A percentile compares a stretch with the other conserved stretches of the same genome.
phyloP scores from a whole-genome alignment of 805 yeast species.

The Scheffersomyces coipomensis region DNA sequence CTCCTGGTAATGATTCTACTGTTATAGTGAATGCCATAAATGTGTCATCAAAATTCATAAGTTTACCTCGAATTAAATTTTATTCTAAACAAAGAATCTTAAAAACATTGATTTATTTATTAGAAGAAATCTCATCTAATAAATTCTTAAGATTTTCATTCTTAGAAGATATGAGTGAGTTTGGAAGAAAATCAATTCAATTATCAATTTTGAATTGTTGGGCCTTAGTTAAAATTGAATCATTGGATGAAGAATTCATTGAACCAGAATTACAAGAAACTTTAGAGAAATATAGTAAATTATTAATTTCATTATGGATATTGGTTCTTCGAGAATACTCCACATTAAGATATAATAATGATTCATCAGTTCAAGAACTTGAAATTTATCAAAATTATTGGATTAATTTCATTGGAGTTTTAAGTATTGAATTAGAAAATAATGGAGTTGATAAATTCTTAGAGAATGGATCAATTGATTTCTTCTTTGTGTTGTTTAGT shows the following conservation, averaged over 20 bases:
- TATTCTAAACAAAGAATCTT: slow-evolving; percentile 51
- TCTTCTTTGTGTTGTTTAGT: slow-evolving; percentile 78
- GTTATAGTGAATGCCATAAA: slow-evolving; percentile 76
- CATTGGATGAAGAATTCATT: slow-evolving; percentile 16
- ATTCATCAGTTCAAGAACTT: slow-evolving; percentile 36
- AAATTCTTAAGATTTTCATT: slow-evolving; percentile 54
- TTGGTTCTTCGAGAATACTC: slow-evolving; percentile 73
- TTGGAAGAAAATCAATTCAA: slow-evolving; percentile 51
- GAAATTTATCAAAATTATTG: slow-evolving; percentile 61
- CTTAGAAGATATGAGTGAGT: slow-evolving; percentile 45
- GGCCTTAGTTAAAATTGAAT: slow-evolving; percentile 53
- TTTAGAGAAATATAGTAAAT: slow-evolving; percentile 53
- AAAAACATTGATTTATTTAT: slow-evolving; percentile 60
- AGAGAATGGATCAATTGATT: slow-evolving; percentile 53
- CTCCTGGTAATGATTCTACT: slow-evolving; percentile 65
- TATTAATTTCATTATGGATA: slow-evolving; percentile 78
- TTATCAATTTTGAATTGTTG: slow-evolving; percentile 67
- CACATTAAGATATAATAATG: slow-evolving; percentile 52
- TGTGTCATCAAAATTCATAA: slow-evolving; percentile 73
- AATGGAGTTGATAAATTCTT: slow-evolving; percentile 50
- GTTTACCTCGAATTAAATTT: slow-evolving; percentile 41
- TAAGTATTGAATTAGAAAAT: slow-evolving; percentile 61
- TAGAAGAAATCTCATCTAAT: slow-evolving; percentile 55
- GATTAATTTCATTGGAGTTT: slow-evolving; percentile 75
- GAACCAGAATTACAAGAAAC: slow-evolving; percentile 49